Evolutionary conservation across 495 filamentous ascomycete genomes (phyloP), one percentile per base, ranked within the genome.

Genomic region (Daldinia vernicosa): DNA sequence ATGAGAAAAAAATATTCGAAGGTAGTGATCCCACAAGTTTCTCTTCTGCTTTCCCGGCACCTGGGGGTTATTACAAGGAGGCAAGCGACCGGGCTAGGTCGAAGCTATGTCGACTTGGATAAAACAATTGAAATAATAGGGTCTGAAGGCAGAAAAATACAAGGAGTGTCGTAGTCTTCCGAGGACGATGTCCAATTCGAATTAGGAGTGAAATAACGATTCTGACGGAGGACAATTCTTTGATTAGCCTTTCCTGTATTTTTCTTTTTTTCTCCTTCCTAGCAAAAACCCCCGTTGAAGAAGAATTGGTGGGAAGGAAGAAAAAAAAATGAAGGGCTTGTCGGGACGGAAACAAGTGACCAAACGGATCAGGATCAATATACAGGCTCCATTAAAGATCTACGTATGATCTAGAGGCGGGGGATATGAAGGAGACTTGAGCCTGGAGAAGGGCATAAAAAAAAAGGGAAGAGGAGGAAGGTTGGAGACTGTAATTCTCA

Each of bases 371-470:
- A 78, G 66, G 75, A 74, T 77, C 74, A 80, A 80, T 82, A 81
- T 82, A 86, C 85, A 85, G 82, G 83, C 83, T 81, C 79, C 83
- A 86, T 84, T 86, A 87, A 85, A 86, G 84, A 84, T 85, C 80
- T 80, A 76, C 74, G 80, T 79, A 77, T 80, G 80, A 72, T 67
- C 70, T 76, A 76, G 70, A 67, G 66, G 71, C 72, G 72, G 74
- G 70, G 75, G 69, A 70, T 74, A 66, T 63, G 63, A 73, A 73
- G 73, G 75, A 51, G 77, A 72, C 67, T 74, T 69, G 74, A 80
- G 75, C 78, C 72, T 77, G 74, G 78, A 76, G 75, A 77, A 78
- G 73, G 77, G 75, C 71, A 79, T 74, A 77, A 80, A 70, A 35
- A 33, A 35, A 76, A 78, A 74, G 74, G 74, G 68, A 76, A 76